Evolutionary conservation across 164 flowering plant genomes (phyloP).

Genomic region (Dillenia turbinata): DNA sequence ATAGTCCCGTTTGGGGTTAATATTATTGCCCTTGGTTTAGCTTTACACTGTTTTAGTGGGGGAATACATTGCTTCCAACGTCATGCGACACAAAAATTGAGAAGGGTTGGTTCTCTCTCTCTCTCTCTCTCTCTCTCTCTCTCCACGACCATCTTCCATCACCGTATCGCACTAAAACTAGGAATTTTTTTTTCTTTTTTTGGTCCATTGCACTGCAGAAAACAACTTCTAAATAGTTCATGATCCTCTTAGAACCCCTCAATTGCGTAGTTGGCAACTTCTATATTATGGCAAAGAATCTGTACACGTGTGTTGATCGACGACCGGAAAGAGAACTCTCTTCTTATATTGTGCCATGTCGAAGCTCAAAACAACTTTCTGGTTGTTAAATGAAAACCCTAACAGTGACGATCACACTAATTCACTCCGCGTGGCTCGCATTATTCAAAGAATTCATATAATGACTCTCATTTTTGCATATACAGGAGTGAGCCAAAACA

Average conservation of each 20-base stretch:
- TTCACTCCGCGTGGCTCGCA: too few species aligned
- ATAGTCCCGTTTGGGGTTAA: too few species aligned
- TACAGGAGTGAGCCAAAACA: too few species aligned
- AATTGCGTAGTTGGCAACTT: not conserved
- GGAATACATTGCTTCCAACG: not conserved
- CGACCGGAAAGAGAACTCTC: not conserved
- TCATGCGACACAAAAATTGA: not conserved
- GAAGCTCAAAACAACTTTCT: too few species aligned
- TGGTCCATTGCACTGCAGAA: not conserved
- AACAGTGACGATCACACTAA: too few species aligned
- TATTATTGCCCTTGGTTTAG: too few species aligned
- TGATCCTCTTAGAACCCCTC: not conserved
- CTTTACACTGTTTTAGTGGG: not conserved
- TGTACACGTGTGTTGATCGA: not conserved
- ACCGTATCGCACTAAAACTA: constrained; percentile 6
- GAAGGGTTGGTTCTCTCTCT: not conserved
- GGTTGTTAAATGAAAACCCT: too few species aligned
- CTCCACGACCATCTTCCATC: not conserved
- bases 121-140: too few species aligned
- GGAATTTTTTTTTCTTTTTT: not conserved
- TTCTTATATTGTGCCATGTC: not conserved
- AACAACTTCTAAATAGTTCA: constrained; percentile 2
- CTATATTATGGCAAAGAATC: not conserved
- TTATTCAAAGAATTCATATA: too few species aligned
- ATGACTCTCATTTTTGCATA: too few species aligned